Evolutionary conservation across 129 eudicot genomes (phyloP), one percentile per base, ranked within the genome.

Genomic region (Ambrosia artemisiifolia): DNA sequence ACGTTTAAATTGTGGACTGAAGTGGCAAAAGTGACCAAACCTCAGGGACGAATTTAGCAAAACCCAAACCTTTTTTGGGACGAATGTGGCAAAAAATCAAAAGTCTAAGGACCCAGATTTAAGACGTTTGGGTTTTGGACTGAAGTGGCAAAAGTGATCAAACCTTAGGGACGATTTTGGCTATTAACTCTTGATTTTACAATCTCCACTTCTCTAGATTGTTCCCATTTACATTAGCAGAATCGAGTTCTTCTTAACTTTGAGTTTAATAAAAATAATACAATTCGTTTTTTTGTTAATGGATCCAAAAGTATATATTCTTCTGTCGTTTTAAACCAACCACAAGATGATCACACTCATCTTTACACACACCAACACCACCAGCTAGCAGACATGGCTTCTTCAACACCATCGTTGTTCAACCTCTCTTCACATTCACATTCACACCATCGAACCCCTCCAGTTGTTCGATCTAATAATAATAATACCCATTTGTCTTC

Each of bases 361-460:
- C 77, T 78, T 60, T 32, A 54, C 67, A n/a, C 72, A 24, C 46
- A 69, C 67, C 71, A 33, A 57, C 67, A 42, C 60, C 38, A n/a
- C n/a, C n/a, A 47, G n/a, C n/a, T 82, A 85, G 85, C 91, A 70
- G 18, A 76, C 8, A 30, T 69, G 43, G 36, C 81, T 71, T 71
- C 83, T 71, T 71, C 83, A 74, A 44, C 81, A 50, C 75, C 33
- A 69, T 75, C 84, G 74, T 65, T 74, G 73, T 12, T 74, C 66
- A 81, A 70, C 74, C 71, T 78, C 50, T 60, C 75, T n/a, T 24
- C n/a, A 24, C 28, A 24, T 24, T 74, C 80, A 14, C 62, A 51
- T 38, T 69, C 73, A 65, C 57, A 46, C 13, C 69, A 67, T 24
- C 75, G 47, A 35, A 3, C 3, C 11, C 42, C 71, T 18, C 55